Evolutionary conservation across 179 eudicot genomes (phyloP).

Genomic region (Corrigiola litoralis): DNA sequence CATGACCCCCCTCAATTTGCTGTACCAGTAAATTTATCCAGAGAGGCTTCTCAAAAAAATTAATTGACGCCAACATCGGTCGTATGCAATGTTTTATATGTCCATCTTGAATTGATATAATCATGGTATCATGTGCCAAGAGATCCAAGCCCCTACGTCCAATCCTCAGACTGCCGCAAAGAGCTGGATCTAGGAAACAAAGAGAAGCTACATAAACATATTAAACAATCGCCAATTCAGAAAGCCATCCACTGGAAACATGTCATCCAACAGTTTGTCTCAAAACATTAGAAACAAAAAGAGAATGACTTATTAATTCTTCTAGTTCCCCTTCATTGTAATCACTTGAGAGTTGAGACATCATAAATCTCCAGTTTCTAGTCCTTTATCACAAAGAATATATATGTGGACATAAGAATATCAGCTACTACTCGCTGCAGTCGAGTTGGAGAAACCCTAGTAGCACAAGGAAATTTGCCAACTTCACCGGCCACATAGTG

Average conservation of each 20-base stretch:
- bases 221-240: slow-evolving; percentile 24
- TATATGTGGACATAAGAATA: too few relatives aligned
- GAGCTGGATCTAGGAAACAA: slow-evolving; percentile 69
- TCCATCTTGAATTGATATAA: slow-evolving; percentile 21
- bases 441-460: too few relatives aligned
- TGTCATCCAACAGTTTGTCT: slow-evolving; percentile 6
- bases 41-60: slow-evolving; percentile 27
- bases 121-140: slow-evolving; percentile 27
- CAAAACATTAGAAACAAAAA: too few relatives aligned
- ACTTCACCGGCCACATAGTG: too few relatives aligned
- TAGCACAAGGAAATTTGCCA: too few relatives aligned
- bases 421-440: too few relatives aligned
- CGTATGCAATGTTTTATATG: neutral
- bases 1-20: slow-evolving; percentile 8
- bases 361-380: too few relatives aligned
- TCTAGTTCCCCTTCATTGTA: too few relatives aligned
- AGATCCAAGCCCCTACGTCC: slow-evolving; percentile 56
- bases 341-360: too few relatives aligned
- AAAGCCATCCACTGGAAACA: slow-evolving; percentile 5
- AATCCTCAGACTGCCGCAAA: slow-evolving; percentile 59
- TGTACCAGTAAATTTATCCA: slow-evolving; percentile 28
- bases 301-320: too few relatives aligned
- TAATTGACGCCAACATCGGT: slow-evolving; percentile 38
- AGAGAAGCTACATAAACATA: slow-evolving; percentile 54
- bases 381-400: too few relatives aligned